A percentile compares a stretch with the other conserved stretches of the same genome.
These are phyloP conservation scores for Paradendryphiella salina DNA, from an alignment of 2,329 filamentous ascomycete species.

Conservation along the genomic window DNA sequence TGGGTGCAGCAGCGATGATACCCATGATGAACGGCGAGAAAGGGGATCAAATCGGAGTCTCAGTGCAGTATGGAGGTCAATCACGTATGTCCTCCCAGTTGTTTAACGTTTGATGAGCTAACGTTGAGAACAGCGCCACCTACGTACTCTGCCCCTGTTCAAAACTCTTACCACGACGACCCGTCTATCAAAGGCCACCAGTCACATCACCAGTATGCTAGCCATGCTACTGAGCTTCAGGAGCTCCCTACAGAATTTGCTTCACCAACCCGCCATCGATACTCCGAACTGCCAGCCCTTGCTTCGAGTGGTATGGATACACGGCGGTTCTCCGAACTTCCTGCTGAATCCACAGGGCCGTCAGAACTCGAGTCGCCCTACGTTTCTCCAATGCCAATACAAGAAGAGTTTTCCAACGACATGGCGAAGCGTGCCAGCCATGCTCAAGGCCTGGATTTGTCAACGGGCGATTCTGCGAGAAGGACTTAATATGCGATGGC, in stretches of 20 bases:
- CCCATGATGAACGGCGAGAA: constrained; percentile 23
- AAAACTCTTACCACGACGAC: constrained; percentile 20
- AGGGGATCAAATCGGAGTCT: constrained; percentile 5
- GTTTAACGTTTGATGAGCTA: constrained; percentile 2
- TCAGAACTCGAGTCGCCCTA: constrained; percentile 29
- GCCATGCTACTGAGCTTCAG: constrained; percentile 18
- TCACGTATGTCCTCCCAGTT: constrained; percentile 23
- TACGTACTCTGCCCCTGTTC: constrained; percentile 28
- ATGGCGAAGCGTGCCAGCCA: constrained; percentile 12
- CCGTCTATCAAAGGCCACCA: constrained; percentile 16
- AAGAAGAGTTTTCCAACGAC: constrained; percentile 18
- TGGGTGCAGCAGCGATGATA: constrained; percentile 13
- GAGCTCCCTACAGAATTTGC: constrained; percentile 24
- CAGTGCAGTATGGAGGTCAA: constrained; percentile 21
- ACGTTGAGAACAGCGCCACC: constrained; percentile 28
- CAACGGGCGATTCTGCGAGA: constrained; percentile 6
- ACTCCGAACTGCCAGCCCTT: constrained; percentile 32
- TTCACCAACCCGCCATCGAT: constrained; percentile 14
- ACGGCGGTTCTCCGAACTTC: constrained; percentile 28
- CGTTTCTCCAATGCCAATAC: constrained; percentile 21
- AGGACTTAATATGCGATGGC: neutral
- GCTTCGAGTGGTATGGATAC: constrained; percentile 6
- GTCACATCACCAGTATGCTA: constrained; percentile 23
- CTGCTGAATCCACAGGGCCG: constrained; percentile 12
- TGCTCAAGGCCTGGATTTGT: constrained; percentile 15